Conservation (phyloP, 148 eudicot genomes). For the Linanthus parryae region DNA sequence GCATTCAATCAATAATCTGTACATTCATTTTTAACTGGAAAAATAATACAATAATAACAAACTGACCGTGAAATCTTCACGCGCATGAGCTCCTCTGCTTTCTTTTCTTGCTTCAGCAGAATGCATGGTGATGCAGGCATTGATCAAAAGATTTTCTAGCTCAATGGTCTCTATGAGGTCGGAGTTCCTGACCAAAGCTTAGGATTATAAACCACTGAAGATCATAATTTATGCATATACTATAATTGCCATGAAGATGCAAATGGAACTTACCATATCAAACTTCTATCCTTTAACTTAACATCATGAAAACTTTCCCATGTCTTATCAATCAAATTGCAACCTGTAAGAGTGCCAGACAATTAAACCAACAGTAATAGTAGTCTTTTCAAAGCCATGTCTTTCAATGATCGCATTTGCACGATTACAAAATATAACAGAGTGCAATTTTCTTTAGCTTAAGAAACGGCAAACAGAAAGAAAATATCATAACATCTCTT, state of each 20-base stretch:
- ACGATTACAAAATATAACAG: not conserved
- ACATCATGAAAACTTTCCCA: slow-evolving; percentile 95
- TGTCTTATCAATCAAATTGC: slow-evolving; percentile 68
- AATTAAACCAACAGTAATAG: not conserved
- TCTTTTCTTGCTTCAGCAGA: slow-evolving; percentile 99
- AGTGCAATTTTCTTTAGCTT: not conserved
- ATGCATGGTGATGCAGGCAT: slow-evolving; percentile 96
- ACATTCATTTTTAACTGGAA: not conserved
- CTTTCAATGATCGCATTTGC: not conserved
- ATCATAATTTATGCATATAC: too few species aligned
- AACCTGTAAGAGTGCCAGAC: slow-evolving; percentile 43
- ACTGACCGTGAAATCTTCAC: slow-evolving; percentile 93
- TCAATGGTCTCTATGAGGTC: slow-evolving; percentile 96
- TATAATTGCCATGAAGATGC: too few species aligned
- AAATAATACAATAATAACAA: slow-evolving; percentile 19
- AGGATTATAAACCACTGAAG: too few species aligned
- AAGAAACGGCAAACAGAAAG: not conserved
- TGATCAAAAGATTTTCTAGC: slow-evolving; percentile 89
- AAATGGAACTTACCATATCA: slow-evolving; percentile 57
- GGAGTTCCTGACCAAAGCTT: too few species aligned
- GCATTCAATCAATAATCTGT: not conserved
- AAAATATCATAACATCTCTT: not conserved
- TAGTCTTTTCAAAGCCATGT: not conserved
- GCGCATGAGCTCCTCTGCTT: slow-evolving; percentile 96
- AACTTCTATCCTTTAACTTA: slow-evolving; percentile 68